Evolutionary conservation across 306 rosid species (phyloP).

Genomic region (Casuarina cunninghamiana): DNA sequence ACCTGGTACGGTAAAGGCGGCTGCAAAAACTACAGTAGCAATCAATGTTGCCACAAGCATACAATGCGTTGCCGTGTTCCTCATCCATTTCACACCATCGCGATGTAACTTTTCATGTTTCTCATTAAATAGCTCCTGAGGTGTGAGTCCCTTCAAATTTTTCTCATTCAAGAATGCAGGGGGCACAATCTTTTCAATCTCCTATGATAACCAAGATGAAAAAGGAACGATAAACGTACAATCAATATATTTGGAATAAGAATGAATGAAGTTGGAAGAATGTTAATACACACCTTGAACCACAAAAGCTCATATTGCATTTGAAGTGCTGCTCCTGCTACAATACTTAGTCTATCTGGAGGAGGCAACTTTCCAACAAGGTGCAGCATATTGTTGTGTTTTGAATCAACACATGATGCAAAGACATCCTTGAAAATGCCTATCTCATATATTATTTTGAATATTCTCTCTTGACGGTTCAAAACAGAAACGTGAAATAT

Average conservation of each 20-base stretch:
- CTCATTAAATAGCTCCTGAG: constrained; percentile 34
- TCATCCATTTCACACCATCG: constrained; percentile 56
- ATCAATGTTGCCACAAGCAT: constrained; percentile 51
- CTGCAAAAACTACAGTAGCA: constrained; percentile 49
- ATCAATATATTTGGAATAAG: not conserved
- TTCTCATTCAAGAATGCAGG: constrained; percentile 21
- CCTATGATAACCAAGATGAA: constrained; percentile 25
- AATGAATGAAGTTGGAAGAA: not conserved
- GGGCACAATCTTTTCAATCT: constrained; percentile 43
- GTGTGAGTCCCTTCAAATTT: constrained; percentile 13
- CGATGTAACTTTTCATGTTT: constrained; percentile 28
- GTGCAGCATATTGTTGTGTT: constrained; percentile 19
- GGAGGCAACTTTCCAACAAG: constrained; percentile 24
- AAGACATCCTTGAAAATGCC: constrained; percentile 23
- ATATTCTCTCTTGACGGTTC: constrained; percentile 22
- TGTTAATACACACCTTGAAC: constrained; percentile 17
- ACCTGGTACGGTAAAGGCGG: constrained; percentile 51
- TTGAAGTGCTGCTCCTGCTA: constrained; percentile 23
- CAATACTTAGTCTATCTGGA: not conserved
- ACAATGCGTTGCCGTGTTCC: constrained; percentile 43
- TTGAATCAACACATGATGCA: not conserved
- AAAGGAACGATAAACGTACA: no score
- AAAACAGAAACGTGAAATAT: constrained; percentile 24
- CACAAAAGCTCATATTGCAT: constrained; percentile 23
- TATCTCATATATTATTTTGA: constrained; percentile 19